A percentile compares a stretch with the other conserved stretches of the same genome.
phyloP scores from a whole-genome alignment of 2,329 filamentous ascomycete genomes.

The Emmonsiellopsis sp. region DNA sequence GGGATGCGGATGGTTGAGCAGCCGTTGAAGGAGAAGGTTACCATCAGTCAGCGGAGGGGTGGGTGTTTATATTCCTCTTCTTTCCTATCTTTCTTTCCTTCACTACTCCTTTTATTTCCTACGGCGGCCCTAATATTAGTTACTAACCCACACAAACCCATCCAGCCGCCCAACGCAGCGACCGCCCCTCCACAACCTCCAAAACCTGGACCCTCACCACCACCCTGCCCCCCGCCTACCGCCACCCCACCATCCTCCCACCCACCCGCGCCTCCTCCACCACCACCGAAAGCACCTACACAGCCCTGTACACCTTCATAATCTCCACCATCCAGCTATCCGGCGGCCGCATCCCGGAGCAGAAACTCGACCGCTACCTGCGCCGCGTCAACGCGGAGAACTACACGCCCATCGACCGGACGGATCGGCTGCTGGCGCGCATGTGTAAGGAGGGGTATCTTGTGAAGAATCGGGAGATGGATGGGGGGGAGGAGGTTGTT shows the following conservation, averaged over 20 bases:
- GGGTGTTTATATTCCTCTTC: constrained; percentile 15
- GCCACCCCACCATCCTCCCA: constrained; percentile 54
- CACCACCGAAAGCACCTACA: constrained; percentile 67
- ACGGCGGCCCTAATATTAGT: background rate
- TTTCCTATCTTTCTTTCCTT: background rate
- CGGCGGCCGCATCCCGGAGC: constrained; percentile 65
- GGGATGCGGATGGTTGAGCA: constrained; percentile 91
- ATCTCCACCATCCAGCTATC: constrained; percentile 66
- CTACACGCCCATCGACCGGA: constrained; percentile 65
- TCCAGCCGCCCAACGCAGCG: constrained; percentile 41
- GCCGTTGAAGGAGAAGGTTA: constrained; percentile 69
- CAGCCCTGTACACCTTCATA: constrained; percentile 69
- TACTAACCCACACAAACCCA: background rate
- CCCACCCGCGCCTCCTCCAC: constrained; percentile 58
- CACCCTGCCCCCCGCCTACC: constrained; percentile 59
- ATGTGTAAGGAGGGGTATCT: constrained; percentile 80
- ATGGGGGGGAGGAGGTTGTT: constrained; percentile 62
- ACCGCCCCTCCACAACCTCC: constrained; percentile 39
- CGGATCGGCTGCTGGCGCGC: constrained; percentile 61
- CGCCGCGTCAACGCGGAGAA: constrained; percentile 64
- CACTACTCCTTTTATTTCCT: background rate
- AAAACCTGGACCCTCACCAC: constrained; percentile 71
- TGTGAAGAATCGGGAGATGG: constrained; percentile 58
- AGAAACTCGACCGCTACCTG: constrained; percentile 68
- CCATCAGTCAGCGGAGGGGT: constrained; percentile 70